phyloP scores from a whole-genome alignment of 73 alveolate genomes.

The Tetrahymena elliotti region DNA sequence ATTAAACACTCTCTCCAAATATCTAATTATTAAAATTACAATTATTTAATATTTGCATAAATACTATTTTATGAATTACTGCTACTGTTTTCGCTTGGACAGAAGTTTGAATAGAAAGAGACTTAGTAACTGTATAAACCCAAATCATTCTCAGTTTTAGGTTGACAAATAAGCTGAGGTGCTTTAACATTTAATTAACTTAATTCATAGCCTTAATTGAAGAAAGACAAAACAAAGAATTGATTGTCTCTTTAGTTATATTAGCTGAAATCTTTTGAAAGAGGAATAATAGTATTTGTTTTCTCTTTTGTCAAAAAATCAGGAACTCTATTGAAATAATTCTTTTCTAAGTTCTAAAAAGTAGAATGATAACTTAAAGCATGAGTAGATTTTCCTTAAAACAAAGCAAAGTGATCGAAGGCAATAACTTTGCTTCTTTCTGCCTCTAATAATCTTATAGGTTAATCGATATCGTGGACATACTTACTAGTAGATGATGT shows the following conservation, averaged over 20 bases:
- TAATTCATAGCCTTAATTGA: not conserved
- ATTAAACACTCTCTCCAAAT: not conserved
- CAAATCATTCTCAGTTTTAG: not conserved
- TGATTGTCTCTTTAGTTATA: not conserved
- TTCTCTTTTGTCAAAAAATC: not conserved
- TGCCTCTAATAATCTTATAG: not conserved
- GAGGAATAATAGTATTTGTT: not conserved
- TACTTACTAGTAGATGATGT: not conserved
- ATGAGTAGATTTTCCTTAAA: not conserved
- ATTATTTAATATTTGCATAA: not conserved
- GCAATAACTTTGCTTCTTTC: not conserved
- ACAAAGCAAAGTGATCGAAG: not conserved
- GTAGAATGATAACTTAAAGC: not conserved
- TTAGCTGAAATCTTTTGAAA: not conserved
- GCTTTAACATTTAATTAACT: not conserved
- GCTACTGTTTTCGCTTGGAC: not conserved
- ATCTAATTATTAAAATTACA: not conserved
- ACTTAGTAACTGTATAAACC: not conserved
- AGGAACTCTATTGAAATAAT: not conserved
- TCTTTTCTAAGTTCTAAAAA: not conserved
- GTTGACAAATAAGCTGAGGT: not conserved
- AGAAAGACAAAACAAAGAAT: not conserved
- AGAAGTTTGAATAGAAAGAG: not conserved
- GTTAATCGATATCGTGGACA: not conserved
- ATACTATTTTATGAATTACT: not conserved